phyloP scores from a whole-genome alignment of 2,329 filamentous ascomycete genomes.

The Fusarium pseudonygamai region DNA sequence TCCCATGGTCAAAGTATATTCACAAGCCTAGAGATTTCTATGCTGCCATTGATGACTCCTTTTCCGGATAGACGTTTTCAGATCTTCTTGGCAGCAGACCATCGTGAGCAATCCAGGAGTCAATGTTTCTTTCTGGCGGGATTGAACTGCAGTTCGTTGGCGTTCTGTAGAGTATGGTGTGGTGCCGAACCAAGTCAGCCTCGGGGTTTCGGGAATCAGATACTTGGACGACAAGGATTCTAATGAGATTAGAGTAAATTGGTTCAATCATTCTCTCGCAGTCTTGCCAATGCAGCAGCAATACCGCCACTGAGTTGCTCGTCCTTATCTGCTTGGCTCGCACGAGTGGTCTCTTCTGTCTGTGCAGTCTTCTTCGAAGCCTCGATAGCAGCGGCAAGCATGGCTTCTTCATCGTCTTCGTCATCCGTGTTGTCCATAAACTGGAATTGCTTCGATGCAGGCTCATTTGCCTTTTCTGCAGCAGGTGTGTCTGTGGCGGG shows the following conservation, averaged over 20 bases:
- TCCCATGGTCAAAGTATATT: no score
- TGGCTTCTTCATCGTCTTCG: constrained; percentile 60
- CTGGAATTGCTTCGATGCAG: constrained; percentile 48
- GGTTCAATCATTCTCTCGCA: constrained; percentile 55
- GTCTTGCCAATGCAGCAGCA: constrained; percentile 67
- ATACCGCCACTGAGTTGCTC: constrained; percentile 65
- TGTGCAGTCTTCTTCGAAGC: constrained; percentile 55
- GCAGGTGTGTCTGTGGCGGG: constrained; percentile 21
- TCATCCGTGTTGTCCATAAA: constrained; percentile 55
- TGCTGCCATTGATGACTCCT: neutral
- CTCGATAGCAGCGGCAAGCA: constrained; percentile 59
- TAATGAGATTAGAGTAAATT: neutral
- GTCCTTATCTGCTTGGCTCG: constrained; percentile 30
- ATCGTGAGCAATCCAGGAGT: no score
- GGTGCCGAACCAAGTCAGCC: neutral
- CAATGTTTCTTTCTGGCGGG: neutral
- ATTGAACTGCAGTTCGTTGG: neutral
- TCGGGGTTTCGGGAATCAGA: neutral
- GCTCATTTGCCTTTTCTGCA: constrained; percentile 6
- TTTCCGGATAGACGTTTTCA: no score
- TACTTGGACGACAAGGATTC: neutral
- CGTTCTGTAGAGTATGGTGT: neutral
- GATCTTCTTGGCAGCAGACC: neutral
- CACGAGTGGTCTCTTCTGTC: constrained; percentile 38
- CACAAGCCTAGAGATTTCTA: neutral